phyloP scores from a whole-genome alignment of 768 basidiomycete genomes.

The Boletus subparvulus region DNA sequence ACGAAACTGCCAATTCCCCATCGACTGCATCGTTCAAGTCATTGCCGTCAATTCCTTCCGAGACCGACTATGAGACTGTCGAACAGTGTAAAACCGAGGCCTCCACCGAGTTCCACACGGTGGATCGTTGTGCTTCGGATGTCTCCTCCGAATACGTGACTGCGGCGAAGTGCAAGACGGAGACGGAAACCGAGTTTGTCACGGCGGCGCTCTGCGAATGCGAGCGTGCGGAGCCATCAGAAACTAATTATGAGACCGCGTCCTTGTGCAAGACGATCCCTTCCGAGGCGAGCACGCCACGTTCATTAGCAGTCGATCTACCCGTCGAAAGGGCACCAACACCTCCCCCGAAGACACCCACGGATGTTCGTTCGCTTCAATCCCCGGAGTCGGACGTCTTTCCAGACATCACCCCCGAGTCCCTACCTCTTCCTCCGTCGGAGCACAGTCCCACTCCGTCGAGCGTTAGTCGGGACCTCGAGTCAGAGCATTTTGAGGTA shows the following conservation, averaged over 20 bases:
- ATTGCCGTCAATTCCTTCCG: conserved; percentile 59
- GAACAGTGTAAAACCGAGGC: conserved; percentile 43
- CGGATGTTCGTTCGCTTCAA: conserved; percentile 26
- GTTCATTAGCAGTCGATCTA: conserved; percentile 38
- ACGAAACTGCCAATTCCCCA: conserved; percentile 43
- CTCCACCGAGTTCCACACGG: conserved; percentile 50
- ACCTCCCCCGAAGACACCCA: conserved; percentile 30
- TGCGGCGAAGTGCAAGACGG: conserved; percentile 46
- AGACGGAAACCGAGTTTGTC: conserved; percentile 43
- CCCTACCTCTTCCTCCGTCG: conserved; percentile 43
- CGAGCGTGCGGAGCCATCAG: conserved; percentile 34
- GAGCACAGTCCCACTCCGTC: conserved; percentile 29
- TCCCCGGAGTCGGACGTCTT: conserved; percentile 26
- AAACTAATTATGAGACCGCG: conserved; percentile 54
- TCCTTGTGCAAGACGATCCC: conserved; percentile 38
- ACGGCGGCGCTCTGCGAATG: conserved; percentile 46
- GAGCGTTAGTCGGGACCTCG: conserved; percentile 22
- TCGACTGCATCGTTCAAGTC: conserved; percentile 55
- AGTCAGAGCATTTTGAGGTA: conserved; percentile 18
- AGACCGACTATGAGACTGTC: conserved; percentile 45
- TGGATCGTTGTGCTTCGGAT: conserved; percentile 42
- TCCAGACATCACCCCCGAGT: conserved; percentile 22
- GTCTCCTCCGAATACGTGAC: conserved; percentile 50
- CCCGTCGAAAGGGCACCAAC: conserved; percentile 22
- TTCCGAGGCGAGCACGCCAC: conserved; percentile 34